Conservation (phyloP, 352 stramenopile species). For the Vaucheria bursata region DNA sequence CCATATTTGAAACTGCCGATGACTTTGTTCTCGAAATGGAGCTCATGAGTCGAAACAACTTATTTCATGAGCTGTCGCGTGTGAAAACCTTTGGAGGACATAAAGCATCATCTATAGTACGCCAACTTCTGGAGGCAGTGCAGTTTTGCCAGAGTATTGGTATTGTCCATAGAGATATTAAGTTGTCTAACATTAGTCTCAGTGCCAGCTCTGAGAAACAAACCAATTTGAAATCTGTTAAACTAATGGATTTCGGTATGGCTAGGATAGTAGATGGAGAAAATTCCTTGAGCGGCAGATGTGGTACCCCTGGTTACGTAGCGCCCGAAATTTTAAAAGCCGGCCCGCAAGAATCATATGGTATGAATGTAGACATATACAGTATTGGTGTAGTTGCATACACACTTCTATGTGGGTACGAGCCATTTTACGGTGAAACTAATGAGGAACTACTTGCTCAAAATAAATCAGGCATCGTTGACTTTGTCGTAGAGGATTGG, state of each 20-base stretch:
- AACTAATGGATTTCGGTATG: slow-evolving; percentile 74
- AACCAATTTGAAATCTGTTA: slow-evolving; percentile 54
- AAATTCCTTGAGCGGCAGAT: slow-evolving; percentile 61
- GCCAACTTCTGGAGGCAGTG: slow-evolving; percentile 59
- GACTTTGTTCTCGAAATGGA: slow-evolving; percentile 64
- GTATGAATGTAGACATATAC: slow-evolving; percentile 69
- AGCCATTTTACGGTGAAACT: slow-evolving; percentile 40
- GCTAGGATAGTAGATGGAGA: slow-evolving; percentile 64
- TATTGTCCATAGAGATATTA: slow-evolving; percentile 69
- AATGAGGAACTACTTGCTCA: not conserved
- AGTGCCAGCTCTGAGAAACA: not conserved
- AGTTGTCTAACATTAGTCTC: slow-evolving; percentile 59
- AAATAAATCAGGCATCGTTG: not conserved
- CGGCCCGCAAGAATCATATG: slow-evolving; percentile 66
- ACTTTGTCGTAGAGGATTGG: slow-evolving; percentile 9
- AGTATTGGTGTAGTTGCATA: slow-evolving; percentile 71
- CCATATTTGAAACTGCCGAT: slow-evolving; percentile 57
- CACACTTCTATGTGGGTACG: slow-evolving; percentile 73
- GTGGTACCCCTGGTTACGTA: slow-evolving; percentile 69
- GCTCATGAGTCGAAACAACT: slow-evolving; percentile 53
- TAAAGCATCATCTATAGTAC: not conserved
- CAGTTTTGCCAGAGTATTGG: slow-evolving; percentile 64
- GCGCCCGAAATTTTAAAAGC: slow-evolving; percentile 68
- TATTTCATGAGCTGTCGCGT: slow-evolving; percentile 56
- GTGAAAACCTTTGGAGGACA: not conserved